A percentile compares a stretch with the other conserved stretches of the same genome.
Evolutionary conservation across 768 basidiomycete species (phyloP).

Genomic region (Boletus pseudopeckii): DNA sequence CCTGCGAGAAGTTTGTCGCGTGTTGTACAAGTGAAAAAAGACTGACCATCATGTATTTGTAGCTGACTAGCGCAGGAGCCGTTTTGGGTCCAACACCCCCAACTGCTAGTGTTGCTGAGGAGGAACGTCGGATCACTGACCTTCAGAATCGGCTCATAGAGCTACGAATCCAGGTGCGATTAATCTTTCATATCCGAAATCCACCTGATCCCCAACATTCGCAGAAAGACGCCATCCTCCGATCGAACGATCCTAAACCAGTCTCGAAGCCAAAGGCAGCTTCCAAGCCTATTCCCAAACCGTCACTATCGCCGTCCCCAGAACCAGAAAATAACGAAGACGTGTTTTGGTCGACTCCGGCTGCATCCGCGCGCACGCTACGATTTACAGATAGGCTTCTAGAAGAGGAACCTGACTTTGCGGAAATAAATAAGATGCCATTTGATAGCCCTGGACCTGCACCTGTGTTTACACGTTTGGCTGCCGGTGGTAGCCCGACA

Average conservation of each 20-base stretch:
- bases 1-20: slow-evolving; percentile 38
- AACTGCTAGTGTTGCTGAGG: slow-evolving; percentile 33
- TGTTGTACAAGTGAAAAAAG: slow-evolving; percentile 1
- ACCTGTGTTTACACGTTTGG: slow-evolving; percentile 28
- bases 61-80: slow-evolving; percentile 17
- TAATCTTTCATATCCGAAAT: neutral
- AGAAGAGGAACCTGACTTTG: slow-evolving; percentile 62
- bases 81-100: slow-evolving; percentile 22
- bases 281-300: slow-evolving; percentile 12
- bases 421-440: slow-evolving; percentile 42
- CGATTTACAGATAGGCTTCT: slow-evolving; percentile 61
- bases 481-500: slow-evolving; percentile 8
- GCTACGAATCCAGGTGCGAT: slow-evolving; percentile 37
- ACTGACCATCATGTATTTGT: neutral
- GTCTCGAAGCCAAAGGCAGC: slow-evolving; percentile 8
- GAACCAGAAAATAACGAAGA: slow-evolving; percentile 45
- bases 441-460: slow-evolving; percentile 45
- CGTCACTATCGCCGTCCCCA: slow-evolving; percentile 17
- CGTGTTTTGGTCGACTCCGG: slow-evolving; percentile 62
- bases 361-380: slow-evolving; percentile 50
- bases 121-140: slow-evolving; percentile 42
- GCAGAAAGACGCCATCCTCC: slow-evolving; percentile 30
- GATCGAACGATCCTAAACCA: slow-evolving; percentile 17
- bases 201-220: neutral
- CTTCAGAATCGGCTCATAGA: slow-evolving; percentile 42